Conservation (phyloP, 2,329 filamentous ascomycete species). For the Botryotinia calthae region DNA sequence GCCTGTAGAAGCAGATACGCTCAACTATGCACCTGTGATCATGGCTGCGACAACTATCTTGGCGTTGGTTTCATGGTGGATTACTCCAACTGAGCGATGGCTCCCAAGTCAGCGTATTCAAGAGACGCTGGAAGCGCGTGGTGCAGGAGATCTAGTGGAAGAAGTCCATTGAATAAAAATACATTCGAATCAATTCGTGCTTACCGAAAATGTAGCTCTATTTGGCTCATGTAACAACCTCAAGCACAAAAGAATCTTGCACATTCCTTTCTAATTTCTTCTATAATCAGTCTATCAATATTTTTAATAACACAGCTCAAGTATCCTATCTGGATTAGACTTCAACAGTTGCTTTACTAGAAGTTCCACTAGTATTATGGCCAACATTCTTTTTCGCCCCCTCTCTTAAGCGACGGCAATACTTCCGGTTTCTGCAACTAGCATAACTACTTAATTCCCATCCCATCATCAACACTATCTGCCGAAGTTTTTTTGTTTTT, state of each 20-base stretch:
- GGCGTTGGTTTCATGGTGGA: constrained; percentile 23
- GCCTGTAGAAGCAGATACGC: constrained; percentile 11
- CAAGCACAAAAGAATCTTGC: background rate
- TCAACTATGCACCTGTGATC: constrained; percentile 22
- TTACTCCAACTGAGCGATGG: constrained; percentile 6
- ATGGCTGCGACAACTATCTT: constrained; percentile 24
- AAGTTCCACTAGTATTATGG: background rate
- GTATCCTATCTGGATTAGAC: background rate
- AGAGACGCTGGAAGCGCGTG: background rate
- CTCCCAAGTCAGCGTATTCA: constrained; percentile 14
- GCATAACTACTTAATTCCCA: background rate
- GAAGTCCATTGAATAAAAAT: background rate
- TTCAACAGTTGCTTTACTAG: background rate
- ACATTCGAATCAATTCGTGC: background rate
- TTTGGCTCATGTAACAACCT: background rate
- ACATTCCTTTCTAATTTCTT: background rate
- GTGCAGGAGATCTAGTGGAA: background rate
- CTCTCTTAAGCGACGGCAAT: background rate
- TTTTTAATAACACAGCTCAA: background rate
- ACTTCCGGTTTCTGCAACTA: background rate
- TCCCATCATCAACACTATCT: background rate
- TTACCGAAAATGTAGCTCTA: background rate
- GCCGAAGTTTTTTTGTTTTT: accelerated
- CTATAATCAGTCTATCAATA: background rate
- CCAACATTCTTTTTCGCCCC: background rate